phyloP scores from a whole-genome alignment of 2,329 filamentous ascomycete species.

The Sordariomycetes sp. region DNA sequence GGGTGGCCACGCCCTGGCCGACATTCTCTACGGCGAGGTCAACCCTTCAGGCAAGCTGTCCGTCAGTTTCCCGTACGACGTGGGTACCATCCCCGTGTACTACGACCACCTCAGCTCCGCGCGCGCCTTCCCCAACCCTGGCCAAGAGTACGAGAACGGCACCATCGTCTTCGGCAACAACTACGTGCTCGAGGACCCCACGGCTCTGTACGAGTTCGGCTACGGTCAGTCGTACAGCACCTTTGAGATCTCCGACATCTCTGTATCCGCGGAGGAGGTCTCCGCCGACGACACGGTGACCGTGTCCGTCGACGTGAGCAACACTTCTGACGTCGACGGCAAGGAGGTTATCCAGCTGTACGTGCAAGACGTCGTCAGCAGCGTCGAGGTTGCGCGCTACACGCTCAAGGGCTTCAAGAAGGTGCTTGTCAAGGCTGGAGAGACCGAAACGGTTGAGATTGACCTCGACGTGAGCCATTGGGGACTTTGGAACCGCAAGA shows the following conservation, averaged over 20 bases:
- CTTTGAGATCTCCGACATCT: constrained; percentile 49
- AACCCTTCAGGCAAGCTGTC: constrained; percentile 59
- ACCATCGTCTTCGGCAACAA: constrained; percentile 54
- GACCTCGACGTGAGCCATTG: constrained; percentile 46
- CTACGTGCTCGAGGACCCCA: constrained; percentile 52
- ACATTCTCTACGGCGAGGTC: constrained; percentile 54
- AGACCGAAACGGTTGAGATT: constrained; percentile 43
- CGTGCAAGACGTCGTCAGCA: constrained; percentile 51
- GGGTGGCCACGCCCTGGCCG: constrained; percentile 56
- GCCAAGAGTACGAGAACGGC: constrained; percentile 44
- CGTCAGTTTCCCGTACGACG: constrained; percentile 57
- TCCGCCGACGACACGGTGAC: constrained; percentile 43
- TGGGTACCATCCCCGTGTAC: constrained; percentile 59
- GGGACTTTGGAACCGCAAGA: constrained; percentile 47
- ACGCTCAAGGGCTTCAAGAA: constrained; percentile 61
- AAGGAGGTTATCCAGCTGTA: constrained; percentile 63
- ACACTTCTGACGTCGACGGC: constrained; percentile 46
- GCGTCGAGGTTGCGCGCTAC: constrained; percentile 55
- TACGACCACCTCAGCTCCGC: constrained; percentile 67
- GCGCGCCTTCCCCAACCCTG: constrained; percentile 41
- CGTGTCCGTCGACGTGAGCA: constrained; percentile 52
- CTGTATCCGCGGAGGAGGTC: constrained; percentile 37
- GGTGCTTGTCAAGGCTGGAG: constrained; percentile 49
- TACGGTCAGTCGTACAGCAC: constrained; percentile 57
- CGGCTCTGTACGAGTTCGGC: constrained; percentile 56